Evolutionary conservation across 1,139 yeast genomes (phyloP).

Genomic region (Blastobotrys ciferrii): DNA sequence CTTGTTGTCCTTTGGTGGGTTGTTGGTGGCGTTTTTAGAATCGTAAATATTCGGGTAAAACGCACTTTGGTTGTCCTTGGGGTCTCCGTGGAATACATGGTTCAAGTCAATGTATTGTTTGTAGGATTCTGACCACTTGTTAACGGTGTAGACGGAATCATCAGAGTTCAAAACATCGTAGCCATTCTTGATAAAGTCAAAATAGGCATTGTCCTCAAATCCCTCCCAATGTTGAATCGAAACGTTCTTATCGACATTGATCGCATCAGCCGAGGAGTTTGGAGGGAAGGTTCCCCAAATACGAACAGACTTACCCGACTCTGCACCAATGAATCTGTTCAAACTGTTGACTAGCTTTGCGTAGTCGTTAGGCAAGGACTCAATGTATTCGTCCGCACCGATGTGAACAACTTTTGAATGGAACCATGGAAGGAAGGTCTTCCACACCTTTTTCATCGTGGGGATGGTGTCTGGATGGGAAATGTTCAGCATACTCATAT

Average conservation of each 20-base stretch:
- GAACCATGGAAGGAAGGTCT: constrained; percentile 11
- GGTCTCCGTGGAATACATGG: constrained; percentile 6
- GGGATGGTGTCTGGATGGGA: constrained; percentile 9
- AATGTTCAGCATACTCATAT: constrained; percentile 6
- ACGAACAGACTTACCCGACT: constrained; percentile 3
- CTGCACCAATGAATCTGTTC: constrained; percentile 7
- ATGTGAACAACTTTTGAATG: constrained; percentile 9
- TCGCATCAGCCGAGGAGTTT: constrained; percentile 1
- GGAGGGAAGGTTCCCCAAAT: constrained; percentile 10
- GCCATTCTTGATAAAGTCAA: constrained; percentile 8
- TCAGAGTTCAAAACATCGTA: constrained; percentile 10
- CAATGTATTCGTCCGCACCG: constrained; percentile 7
- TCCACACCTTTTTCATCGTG: constrained; percentile 8
- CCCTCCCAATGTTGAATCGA: constrained; percentile 10
- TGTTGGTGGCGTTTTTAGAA: constrained; percentile 4
- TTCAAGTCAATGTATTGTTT: not conserved
- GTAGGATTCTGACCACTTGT: constrained; percentile 3
- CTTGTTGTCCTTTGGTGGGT: constrained; percentile 1
- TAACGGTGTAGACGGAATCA: constrained; percentile 7
- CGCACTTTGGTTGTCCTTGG: constrained; percentile 5
- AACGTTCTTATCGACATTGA: constrained; percentile 8
- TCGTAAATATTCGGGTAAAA: constrained; percentile 8
- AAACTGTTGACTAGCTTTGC: constrained; percentile 3
- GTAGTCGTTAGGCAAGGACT: not conserved
- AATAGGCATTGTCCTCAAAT: constrained; percentile 6